phyloP scores from a whole-genome alignment of 805 yeast genomes.

The Saccharomycopsis amapae region DNA sequence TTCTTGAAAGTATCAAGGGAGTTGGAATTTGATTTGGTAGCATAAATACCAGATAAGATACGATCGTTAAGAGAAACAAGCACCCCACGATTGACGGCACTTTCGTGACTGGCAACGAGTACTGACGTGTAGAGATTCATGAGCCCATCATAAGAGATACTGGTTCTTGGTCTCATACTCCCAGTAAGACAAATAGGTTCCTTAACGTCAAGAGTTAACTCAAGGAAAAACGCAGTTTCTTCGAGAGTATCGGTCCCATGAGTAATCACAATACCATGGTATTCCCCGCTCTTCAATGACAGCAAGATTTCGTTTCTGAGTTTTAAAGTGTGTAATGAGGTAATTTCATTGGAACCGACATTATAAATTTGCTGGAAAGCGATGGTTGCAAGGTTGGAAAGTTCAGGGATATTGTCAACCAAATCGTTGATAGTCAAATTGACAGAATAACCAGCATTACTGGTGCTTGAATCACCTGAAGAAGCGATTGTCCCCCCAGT shows the following conservation, averaged over 20 bases:
- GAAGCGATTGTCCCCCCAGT: constrained; percentile 23
- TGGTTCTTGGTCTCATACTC: constrained; percentile 67
- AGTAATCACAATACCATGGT: constrained; percentile 43
- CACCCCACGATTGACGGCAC: constrained; percentile 50
- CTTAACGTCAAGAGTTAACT: constrained; percentile 33
- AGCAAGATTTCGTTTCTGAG: constrained; percentile 16
- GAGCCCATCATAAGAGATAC: constrained; percentile 65
- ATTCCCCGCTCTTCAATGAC: constrained; percentile 17
- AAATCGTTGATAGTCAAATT: constrained; percentile 19
- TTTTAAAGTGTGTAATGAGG: constrained; percentile 16
- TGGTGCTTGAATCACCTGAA: constrained; percentile 15
- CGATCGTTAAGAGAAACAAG: constrained; percentile 61
- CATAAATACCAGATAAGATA: constrained; percentile 62
- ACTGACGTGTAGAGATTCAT: constrained; percentile 68
- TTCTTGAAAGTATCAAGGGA: constrained; percentile 62
- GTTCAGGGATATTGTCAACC: constrained; percentile 19
- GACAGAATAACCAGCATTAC: constrained; percentile 20
- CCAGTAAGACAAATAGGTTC: constrained; percentile 65
- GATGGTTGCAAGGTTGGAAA: constrained; percentile 14
- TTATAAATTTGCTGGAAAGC: constrained; percentile 20
- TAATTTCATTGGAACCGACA: constrained; percentile 20
- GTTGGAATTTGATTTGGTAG: constrained; percentile 65
- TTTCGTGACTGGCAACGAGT: constrained; percentile 47
- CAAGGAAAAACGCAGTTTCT: constrained; percentile 44
- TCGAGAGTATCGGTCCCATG: constrained; percentile 46